Conservation (phyloP, 176 grass and related monocot species). For the Microstegium vimineum region DNA sequence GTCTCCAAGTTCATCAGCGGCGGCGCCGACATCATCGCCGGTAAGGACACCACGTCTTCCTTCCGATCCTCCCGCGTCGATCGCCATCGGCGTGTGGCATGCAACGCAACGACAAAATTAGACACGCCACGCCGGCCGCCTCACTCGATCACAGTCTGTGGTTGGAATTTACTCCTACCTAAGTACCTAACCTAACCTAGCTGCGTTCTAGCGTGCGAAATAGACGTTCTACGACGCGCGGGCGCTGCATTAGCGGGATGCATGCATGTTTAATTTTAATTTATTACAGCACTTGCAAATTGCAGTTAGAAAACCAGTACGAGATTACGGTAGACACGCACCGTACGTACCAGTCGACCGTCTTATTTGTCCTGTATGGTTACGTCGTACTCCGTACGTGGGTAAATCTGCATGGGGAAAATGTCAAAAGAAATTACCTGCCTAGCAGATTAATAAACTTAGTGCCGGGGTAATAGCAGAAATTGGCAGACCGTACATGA, state of each 20-base stretch:
- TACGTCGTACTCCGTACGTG: not conserved
- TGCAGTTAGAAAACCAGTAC: not conserved
- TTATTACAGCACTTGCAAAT: not conserved
- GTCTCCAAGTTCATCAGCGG: slow-evolving; percentile 99
- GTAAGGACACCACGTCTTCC: slow-evolving; percentile 33
- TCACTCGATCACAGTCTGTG: not conserved
- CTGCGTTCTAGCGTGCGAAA: not conserved
- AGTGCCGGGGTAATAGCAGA: not conserved
- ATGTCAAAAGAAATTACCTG: not conserved
- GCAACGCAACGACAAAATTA: not conserved
- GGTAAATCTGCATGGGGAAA: not conserved
- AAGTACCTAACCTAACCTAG: too few relatives aligned
- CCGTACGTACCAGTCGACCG: not conserved
- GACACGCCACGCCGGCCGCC: not conserved
- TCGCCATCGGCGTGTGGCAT: not conserved
- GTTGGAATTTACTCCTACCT: not conserved
- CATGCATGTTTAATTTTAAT: not conserved
- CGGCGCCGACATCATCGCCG: slow-evolving; percentile 92
- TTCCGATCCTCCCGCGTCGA: not conserved
- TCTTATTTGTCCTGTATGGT: not conserved
- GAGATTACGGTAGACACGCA: not conserved
- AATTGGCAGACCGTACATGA: not conserved
- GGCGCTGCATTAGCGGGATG: not conserved
- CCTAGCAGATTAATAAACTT: not conserved
- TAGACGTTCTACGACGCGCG: not conserved